Evolutionary conservation across 805 yeast species (phyloP), one percentile per base, ranked within the genome.

Genomic region (Millerozyma miso): DNA sequence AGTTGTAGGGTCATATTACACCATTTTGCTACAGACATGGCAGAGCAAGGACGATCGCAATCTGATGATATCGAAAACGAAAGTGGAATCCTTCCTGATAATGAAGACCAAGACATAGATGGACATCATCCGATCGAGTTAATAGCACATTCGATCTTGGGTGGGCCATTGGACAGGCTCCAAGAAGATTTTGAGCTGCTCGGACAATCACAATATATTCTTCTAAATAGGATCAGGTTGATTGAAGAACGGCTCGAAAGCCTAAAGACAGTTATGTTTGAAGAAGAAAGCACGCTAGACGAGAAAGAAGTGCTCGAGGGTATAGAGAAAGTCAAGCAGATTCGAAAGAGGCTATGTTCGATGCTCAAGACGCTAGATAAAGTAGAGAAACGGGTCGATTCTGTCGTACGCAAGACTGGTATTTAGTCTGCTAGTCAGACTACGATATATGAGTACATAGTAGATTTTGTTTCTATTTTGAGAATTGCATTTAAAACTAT

Each of bases 191-290:
- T 80, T 26, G 75, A 76, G 46, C 72, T 71, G 46, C 56, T 80
- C 20, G 75, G 77, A 51, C 81, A 79, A 46, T 77, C 83, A 0
- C 85, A 80, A 48, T 58, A 75, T 34, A 76, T 80, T 1, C 60
- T 80, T 1, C 60, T 77, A 2, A 71, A 80, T 0, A 64, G 82
- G 26, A 50, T 80, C 26, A 67, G 65, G 44, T 63, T 67, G 7
- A 64, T 74, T 3, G 78, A 69, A 41, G 60, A 59, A 12, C 49
- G 68, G 35, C 52, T 73, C 15, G 42, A 37, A 35, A 38, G 47
- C 13, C 59, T 68, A 44, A 53, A 62, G 43, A 44, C 46, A 4
- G 53, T 45, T 10, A 45, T 50, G 16, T 46, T 54, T 18, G 52
- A 52, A 18, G 53, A 47, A 12, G 48, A 46, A 8, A 50, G 37